A percentile compares a stretch with the other conserved stretches of the same genome.
Evolutionary conservation across 768 basidiomycete genomes (phyloP).

Genomic region (Phlegmacium glaucopus): DNA sequence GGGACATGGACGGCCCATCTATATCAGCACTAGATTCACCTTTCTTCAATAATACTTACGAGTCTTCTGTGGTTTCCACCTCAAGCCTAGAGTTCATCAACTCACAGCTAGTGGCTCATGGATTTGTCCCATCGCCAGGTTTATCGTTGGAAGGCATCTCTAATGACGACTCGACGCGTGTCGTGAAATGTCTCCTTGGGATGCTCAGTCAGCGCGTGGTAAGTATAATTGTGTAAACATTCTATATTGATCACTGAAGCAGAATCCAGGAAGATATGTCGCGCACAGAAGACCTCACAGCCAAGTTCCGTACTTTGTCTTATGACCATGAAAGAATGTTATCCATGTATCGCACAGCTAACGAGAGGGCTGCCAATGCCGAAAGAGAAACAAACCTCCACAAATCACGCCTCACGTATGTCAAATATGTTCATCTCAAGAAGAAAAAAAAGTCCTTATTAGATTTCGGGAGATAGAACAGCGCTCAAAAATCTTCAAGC

Average conservation of each 20-base stretch:
- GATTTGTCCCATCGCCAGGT: conserved; percentile 63
- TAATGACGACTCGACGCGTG: conserved; percentile 47
- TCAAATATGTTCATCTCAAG: conserved; percentile 11
- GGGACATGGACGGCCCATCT: conserved; percentile 46
- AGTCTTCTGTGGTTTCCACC: conserved; percentile 46
- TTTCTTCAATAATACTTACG: conserved; percentile 41
- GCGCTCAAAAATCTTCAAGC: conserved; percentile 52
- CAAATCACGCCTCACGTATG: conserved; percentile 71
- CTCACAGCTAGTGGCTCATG: conserved; percentile 79
- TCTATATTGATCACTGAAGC: neutral
- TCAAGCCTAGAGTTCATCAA: conserved; percentile 79
- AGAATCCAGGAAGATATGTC: conserved; percentile 61
- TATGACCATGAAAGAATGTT: conserved; percentile 80
- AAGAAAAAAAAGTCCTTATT: conserved; percentile 3
- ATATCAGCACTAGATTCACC: conserved; percentile 41
- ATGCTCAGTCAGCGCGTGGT: conserved; percentile 79
- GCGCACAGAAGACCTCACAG: conserved; percentile 70
- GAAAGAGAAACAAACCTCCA: conserved; percentile 76
- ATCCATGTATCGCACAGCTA: conserved; percentile 57
- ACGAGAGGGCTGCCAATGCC: conserved; percentile 63
- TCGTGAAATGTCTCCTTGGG: conserved; percentile 72
- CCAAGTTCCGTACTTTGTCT: conserved; percentile 70
- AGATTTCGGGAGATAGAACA: conserved; percentile 34
- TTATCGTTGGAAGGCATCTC: conserved; percentile 65
- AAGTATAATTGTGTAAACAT: conserved; percentile 24